Conservation (phyloP, 1,284 basidiomycete species). For the Bondarzewia mesenterica region DNA sequence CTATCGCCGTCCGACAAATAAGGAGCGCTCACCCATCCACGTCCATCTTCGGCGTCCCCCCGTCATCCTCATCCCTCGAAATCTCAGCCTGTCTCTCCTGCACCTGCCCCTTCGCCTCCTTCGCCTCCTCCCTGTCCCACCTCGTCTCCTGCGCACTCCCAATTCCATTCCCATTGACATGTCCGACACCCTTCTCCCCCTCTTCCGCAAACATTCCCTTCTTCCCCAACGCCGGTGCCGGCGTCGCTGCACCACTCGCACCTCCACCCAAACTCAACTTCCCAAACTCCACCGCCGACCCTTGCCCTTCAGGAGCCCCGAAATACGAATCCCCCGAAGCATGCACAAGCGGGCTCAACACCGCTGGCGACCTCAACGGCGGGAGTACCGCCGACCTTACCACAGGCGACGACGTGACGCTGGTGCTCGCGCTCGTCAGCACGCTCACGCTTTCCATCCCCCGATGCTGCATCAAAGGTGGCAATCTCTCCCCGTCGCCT, state of each 20-base stretch:
- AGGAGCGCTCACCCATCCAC: slow-evolving; percentile 4
- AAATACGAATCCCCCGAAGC: background rate
- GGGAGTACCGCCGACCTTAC: slow-evolving; percentile 9
- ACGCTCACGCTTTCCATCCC: slow-evolving; percentile 7
- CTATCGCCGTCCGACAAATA: background rate
- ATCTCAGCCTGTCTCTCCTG: too few relatives aligned
- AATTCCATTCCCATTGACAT: background rate
- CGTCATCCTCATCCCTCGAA: background rate
- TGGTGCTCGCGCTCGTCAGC: slow-evolving; percentile 11
- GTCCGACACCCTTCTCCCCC: slow-evolving; percentile 6
- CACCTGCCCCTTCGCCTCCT: background rate
- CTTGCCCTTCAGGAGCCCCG: background rate
- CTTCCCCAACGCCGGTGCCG: slow-evolving; percentile 11
- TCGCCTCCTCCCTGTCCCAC: background rate
- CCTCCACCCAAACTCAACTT: background rate
- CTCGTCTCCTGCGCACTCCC: slow-evolving; percentile 8
- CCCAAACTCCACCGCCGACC: slow-evolving; percentile 1
- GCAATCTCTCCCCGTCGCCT: background rate
- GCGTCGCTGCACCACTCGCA: background rate
- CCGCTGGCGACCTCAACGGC: slow-evolving; percentile 5
- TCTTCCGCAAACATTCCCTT: slow-evolving; percentile 16
- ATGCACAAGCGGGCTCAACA: background rate
- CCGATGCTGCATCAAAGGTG: slow-evolving; percentile 8
- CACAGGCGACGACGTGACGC: slow-evolving; percentile 8
- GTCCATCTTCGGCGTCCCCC: slow-evolving; percentile 6